These are phyloP conservation scores for Boletellus sp. DNA, from an alignment of 768 basidiomycete genomes.

Conservation along the genomic window DNA sequence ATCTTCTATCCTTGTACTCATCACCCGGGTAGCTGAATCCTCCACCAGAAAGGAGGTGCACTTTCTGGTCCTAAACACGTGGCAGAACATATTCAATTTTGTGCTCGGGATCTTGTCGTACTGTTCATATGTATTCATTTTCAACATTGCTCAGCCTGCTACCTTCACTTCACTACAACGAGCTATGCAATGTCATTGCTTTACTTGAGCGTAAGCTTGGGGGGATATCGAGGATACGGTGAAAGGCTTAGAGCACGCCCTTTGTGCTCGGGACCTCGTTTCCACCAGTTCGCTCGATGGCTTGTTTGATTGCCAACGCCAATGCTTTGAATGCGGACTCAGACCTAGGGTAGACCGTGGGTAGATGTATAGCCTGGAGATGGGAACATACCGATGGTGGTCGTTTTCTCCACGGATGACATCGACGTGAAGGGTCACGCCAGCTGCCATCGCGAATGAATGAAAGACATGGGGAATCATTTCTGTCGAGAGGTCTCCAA, in stretches of 20 bases:
- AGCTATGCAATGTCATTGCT: neutral
- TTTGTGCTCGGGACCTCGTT: conserved; percentile 95
- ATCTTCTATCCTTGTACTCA: conserved; percentile 1
- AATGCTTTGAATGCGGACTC: conserved; percentile 99
- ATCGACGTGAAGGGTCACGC: conserved; percentile 91
- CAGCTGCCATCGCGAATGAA: conserved; percentile 96
- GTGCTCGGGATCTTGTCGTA: neutral
- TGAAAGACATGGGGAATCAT: conserved; percentile 98
- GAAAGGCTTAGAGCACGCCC: conserved; percentile 64
- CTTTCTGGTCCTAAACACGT: conserved; percentile 62
- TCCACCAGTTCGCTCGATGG: conserved; percentile 86
- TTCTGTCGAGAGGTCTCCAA: conserved; percentile 93
- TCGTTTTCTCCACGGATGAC: conserved; percentile 95
- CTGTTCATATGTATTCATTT: conserved; percentile 19
- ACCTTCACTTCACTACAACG: neutral
- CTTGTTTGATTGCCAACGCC: conserved; percentile 91
- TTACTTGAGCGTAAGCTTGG: neutral
- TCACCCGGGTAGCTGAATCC: conserved; percentile 63
- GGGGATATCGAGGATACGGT: neutral
- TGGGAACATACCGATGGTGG: conserved; percentile 77
- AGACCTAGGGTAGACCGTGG: conserved; percentile 49
- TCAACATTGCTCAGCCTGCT: neutral
- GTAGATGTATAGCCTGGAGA: neutral
- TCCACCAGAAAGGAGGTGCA: conserved; percentile 71
- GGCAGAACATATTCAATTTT: conserved; percentile 4